Base-by-base conservation (phyloP, 1,284 basidiomycete species). In the Mycosarcoma maydis region DNA sequence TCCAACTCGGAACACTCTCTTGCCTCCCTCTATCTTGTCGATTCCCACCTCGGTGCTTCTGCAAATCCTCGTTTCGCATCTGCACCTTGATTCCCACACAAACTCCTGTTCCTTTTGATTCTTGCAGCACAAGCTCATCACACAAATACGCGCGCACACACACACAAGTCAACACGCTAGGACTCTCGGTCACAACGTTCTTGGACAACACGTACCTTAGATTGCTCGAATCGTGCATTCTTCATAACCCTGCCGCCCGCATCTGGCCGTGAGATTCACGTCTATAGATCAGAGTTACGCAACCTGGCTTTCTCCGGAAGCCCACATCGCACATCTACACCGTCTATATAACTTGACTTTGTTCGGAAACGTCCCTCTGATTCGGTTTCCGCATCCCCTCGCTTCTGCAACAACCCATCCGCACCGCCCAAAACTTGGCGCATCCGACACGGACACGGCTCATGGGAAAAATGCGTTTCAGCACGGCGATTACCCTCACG, bases 381-480 rank as follows among this genome's bases (percentile, higher is more conserved):
- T n/a, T n/a, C n/a, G n/a, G n/a, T n/a, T n/a, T n/a, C n/a, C n/a
- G n/a, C n/a, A n/a, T n/a, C n/a, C n/a, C n/a, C n/a, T n/a, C n/a
- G n/a, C n/a, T n/a, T n/a, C n/a, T n/a, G n/a, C n/a, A n/a, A n/a
- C n/a, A n/a, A n/a, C n/a, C n/a, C n/a, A n/a, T n/a, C n/a, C n/a
- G n/a, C n/a, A n/a, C n/a, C n/a, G n/a, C n/a, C n/a, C n/a, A n/a
- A n/a, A n/a, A n/a, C n/a, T n/a, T n/a, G n/a, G n/a, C n/a, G n/a
- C n/a, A n/a, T n/a, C n/a, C n/a, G n/a, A n/a, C n/a, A n/a, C 33
- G 27, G 26, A 32, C 24, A 11, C 29, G 16, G 17, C 27, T 16
- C 30, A 17, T 27, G 24, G 29, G 24, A 27, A 57, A 46, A 14
- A 70, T 71, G 68, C 68, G 51, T 47, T 66, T 66, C 58, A 53